Base-by-base conservation (phyloP, 1,284 basidiomycete genomes). In the Rhodotorula glutinis region DNA sequence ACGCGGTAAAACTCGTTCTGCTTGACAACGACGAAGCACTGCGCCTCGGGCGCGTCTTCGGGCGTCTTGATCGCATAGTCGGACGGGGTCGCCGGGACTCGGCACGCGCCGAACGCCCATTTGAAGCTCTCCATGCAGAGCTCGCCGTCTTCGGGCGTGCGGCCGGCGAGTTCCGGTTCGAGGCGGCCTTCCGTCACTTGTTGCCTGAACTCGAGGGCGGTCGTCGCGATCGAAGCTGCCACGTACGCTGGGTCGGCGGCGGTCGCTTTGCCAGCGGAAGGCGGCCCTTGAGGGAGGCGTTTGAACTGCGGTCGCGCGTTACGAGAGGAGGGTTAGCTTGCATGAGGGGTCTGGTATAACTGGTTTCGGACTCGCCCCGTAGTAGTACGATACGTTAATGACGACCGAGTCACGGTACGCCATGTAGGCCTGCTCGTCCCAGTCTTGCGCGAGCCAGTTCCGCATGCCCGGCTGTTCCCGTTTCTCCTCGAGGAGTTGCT, bases 81-180 rank as follows among this genome's bases (percentile, higher is more conserved):
- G 2, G 86, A 79, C 0, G 85, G 86, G 53, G 85, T 81, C 2
- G 88, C 88, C 3, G 91, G 92, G 46, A 94, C 82, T 61, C 91
- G 89, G 74, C 86, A 89, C 75, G 90, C 90, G 79, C 94, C 92
- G 75, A 93, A 94, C 88, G 94, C 92, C 75, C 74, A 90, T 86
- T 91, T 84, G 80, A 89, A 94, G 16, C 88, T 88, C 76, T 92
- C 90, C 90, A 93, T 92, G 79, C 91, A 92, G 27, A 92, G 79
- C 16, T 87, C 84, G 77, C 87, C 90, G 27, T 86, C 86, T 23
- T 82, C 81, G 7, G 56, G 52, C 11, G n/a, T 63, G 29, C 68
- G 68, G 16, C 66, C 66, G 5, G 53, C 63, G 9, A 60, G 57
- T 69, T 95, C 92, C 4, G 89, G 88, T 57, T 82, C 78, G 29